Conservation (phyloP, 768 basidiomycete genomes). For the Tremella fuciformis region DNA sequence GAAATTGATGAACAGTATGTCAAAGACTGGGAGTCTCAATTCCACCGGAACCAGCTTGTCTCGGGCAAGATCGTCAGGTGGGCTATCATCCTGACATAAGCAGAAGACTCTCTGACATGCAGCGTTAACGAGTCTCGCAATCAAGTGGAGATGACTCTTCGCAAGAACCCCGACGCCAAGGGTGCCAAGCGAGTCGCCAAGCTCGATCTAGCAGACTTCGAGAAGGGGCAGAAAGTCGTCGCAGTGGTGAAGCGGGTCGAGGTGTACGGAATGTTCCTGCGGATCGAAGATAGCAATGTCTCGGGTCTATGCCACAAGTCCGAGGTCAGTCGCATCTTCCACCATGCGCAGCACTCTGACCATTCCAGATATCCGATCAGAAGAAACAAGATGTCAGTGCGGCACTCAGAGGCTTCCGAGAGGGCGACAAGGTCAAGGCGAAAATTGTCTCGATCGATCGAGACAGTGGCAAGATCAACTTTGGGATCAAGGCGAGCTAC, state of each 20-base stretch:
- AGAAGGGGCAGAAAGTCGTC: conserved; percentile 74
- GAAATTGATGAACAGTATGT: conserved; percentile 62
- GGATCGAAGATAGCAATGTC: conserved; percentile 77
- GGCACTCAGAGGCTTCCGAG: conserved; percentile 76
- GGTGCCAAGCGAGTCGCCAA: conserved; percentile 37
- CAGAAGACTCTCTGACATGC: conserved; percentile 1
- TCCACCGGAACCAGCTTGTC: conserved; percentile 75
- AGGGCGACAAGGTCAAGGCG: conserved; percentile 82
- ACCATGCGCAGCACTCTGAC: conserved; percentile 8
- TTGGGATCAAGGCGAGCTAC: conserved; percentile 81
- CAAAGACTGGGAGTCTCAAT: conserved; percentile 89
- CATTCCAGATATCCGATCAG: conserved; percentile 76
- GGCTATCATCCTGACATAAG: conserved; percentile 20
- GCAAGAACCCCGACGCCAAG: conserved; percentile 52
- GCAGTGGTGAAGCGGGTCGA: conserved; percentile 78
- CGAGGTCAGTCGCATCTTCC: conserved; percentile 59
- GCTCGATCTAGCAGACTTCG: conserved; percentile 58
- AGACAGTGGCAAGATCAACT: conserved; percentile 75
- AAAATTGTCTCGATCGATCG: conserved; percentile 69
- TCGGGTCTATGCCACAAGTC: conserved; percentile 92
- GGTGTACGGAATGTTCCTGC: conserved; percentile 87
- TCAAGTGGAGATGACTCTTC: conserved; percentile 88
- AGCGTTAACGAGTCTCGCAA: conserved; percentile 70
- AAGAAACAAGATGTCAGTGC: conserved; percentile 71
- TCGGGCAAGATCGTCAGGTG: conserved; percentile 80